A percentile compares a stretch with the other conserved stretches of the same genome.
Evolutionary conservation across 345 rosid genomes (phyloP).

Genomic region (Trapa incisa): DNA sequence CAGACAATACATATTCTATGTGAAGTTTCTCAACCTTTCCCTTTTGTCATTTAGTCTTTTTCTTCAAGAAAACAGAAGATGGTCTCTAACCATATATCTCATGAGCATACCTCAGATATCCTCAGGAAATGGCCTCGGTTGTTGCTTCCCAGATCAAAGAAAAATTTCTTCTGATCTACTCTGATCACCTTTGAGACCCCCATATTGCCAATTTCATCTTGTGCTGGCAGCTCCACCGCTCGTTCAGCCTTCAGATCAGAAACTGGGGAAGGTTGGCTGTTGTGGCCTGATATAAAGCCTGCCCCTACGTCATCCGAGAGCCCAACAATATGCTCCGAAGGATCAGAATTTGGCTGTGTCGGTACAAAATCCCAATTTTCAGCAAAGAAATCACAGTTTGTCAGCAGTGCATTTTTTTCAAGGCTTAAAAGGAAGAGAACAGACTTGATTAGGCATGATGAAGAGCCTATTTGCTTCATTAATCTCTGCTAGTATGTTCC

Average conservation of each 20-base stretch:
- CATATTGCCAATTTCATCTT: slow-evolving; percentile 41
- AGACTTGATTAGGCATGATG: slow-evolving; percentile 66
- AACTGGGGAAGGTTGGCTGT: slow-evolving; percentile 55
- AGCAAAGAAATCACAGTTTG: slow-evolving; percentile 4
- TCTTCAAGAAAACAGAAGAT: not conserved
- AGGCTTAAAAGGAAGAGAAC: not conserved
- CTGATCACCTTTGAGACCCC: slow-evolving; percentile 74
- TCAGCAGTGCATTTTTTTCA: not conserved
- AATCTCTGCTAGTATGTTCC: slow-evolving; percentile 83
- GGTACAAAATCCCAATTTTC: not conserved
- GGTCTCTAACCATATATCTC: not conserved
- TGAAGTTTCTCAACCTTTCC: not conserved
- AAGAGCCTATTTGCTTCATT: slow-evolving; percentile 73
- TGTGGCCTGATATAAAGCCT: slow-evolving; percentile 93
- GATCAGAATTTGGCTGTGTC: slow-evolving; percentile 59
- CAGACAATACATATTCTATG: not conserved
- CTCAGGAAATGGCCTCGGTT: slow-evolving; percentile 91
- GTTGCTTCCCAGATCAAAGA: slow-evolving; percentile 55
- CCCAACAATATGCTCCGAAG: slow-evolving; percentile 64
- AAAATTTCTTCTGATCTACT: slow-evolving; percentile 88
- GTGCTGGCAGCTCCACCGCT: slow-evolving; percentile 52
- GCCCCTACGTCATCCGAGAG: slow-evolving; percentile 99
- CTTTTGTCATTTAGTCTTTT: not conserved
- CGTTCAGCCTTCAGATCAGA: slow-evolving; percentile 64
- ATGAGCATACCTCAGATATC: slow-evolving; percentile 68